Evolutionary conservation across 73 alveolate species (phyloP).

Genomic region (Paramecium sexaurelia): DNA sequence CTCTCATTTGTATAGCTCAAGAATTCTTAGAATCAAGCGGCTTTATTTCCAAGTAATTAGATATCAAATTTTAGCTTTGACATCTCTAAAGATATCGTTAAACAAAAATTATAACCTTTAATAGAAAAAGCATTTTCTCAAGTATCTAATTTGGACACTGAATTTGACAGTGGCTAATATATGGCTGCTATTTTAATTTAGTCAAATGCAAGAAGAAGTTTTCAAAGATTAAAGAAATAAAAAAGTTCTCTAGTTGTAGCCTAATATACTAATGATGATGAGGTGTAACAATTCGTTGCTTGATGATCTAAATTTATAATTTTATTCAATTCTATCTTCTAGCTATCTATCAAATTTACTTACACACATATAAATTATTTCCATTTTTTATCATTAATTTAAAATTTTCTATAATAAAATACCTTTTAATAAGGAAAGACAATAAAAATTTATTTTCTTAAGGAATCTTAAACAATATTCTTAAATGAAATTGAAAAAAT

Average conservation of each 20-base stretch:
- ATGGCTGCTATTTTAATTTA: slow-evolving; percentile 25
- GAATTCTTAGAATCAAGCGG: slow-evolving; percentile 31
- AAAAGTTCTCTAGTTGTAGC: background rate
- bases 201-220: background rate
- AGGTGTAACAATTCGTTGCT: slow-evolving; percentile 4
- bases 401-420: too few species aligned
- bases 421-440: too few species aligned
- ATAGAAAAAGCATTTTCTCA: background rate
- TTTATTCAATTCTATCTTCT: background rate
- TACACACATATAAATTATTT: too few species aligned
- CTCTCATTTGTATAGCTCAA: background rate
- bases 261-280: slow-evolving; percentile 33
- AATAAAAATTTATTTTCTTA: too few species aligned
- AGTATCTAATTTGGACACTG: background rate
- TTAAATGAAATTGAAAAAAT: too few species aligned
- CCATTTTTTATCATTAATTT: too few species aligned
- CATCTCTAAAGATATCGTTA: background rate
- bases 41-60: background rate
- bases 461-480: too few species aligned
- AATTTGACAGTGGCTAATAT: slow-evolving; percentile 37
- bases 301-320: background rate
- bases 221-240: background rate
- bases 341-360: background rate
- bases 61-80: background rate
- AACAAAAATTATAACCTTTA: background rate